A percentile compares a stretch with the other conserved stretches of the same genome.
phyloP scores from a whole-genome alignment of 441 rosid genomes.

The Euphorbia corollata region DNA sequence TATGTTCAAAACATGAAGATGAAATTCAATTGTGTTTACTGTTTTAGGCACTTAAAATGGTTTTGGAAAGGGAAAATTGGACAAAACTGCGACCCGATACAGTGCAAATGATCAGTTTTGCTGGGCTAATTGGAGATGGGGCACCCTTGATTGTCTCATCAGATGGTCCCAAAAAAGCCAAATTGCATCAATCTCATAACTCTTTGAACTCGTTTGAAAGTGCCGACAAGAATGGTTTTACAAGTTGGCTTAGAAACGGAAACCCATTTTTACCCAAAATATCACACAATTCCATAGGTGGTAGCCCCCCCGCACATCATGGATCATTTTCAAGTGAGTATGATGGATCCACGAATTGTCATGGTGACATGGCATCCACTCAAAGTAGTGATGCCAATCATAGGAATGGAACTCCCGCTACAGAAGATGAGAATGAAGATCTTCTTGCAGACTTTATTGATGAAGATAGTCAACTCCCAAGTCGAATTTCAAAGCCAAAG shows the following conservation, averaged over 20 bases:
- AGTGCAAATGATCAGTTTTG: slow-evolving; percentile 62
- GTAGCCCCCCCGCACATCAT: slow-evolving; percentile 32
- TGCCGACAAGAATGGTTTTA: slow-evolving; percentile 60
- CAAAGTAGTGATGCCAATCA: slow-evolving; percentile 29
- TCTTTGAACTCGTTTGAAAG: slow-evolving; percentile 33
- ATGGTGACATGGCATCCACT: slow-evolving; percentile 36
- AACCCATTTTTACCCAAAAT: slow-evolving; percentile 73
- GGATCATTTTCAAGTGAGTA: slow-evolving; percentile 43
- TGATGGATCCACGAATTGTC: slow-evolving; percentile 36
- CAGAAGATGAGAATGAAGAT: slow-evolving; percentile 96
- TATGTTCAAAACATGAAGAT: neutral
- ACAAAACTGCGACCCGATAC: slow-evolving; percentile 66
- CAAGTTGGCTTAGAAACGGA: slow-evolving; percentile 73
- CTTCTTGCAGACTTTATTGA: slow-evolving; percentile 95
- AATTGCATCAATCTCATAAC: slow-evolving; percentile 41
- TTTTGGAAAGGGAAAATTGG: slow-evolving; percentile 95
- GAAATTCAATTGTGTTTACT: slow-evolving; percentile 1
- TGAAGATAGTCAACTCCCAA: slow-evolving; percentile 99
- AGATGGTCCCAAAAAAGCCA: slow-evolving; percentile 38
- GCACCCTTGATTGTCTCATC: slow-evolving; percentile 64
- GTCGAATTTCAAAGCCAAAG: slow-evolving; percentile 63
- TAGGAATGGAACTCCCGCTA: slow-evolving; percentile 44
- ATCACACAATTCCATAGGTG: slow-evolving; percentile 33
- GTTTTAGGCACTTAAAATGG: slow-evolving; percentile 94
- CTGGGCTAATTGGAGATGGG: slow-evolving; percentile 94